A percentile compares a stretch with the other conserved stretches of the same genome.
Evolutionary conservation across 2,329 filamentous ascomycete species (phyloP).

Genomic region (Xylariaceae sp.): DNA sequence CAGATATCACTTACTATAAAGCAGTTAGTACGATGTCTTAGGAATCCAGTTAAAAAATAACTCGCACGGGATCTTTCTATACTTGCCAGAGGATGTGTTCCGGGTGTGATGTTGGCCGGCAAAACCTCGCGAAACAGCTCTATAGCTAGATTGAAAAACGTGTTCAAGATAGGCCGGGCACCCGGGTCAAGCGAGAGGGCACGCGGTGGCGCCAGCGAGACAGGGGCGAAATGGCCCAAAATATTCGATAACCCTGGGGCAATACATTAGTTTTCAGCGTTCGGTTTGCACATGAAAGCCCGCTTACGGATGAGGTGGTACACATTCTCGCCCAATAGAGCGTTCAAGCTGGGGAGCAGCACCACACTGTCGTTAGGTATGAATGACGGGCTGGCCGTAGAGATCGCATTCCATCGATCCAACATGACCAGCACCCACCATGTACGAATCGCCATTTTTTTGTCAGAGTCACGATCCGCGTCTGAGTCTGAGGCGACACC

Average conservation of each 20-base stretch:
- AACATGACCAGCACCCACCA: conserved; percentile 73
- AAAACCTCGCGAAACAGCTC: conserved; percentile 66
- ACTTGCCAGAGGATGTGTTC: conserved; percentile 50
- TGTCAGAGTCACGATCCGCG: conserved; percentile 42
- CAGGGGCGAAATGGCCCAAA: conserved; percentile 52
- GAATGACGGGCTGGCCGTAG: conserved; percentile 59
- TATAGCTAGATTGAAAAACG: conserved; percentile 54
- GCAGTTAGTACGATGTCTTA: too few species aligned
- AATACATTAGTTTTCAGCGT: conserved; percentile 1
- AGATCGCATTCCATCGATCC: conserved; percentile 72
- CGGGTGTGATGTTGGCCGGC: conserved; percentile 53
- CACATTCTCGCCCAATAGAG: conserved; percentile 59
- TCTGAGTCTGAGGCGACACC: conserved; percentile 51
- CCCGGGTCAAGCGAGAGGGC: conserved; percentile 41
- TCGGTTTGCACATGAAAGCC: background rate
- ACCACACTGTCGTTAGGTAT: conserved; percentile 63
- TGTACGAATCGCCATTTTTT: conserved; percentile 59
- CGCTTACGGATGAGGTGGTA: conserved; percentile 65
- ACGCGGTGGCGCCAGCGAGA: conserved; percentile 42
- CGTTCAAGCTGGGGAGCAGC: conserved; percentile 56
- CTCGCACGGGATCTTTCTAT: too few species aligned
- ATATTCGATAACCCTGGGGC: conserved; percentile 54
- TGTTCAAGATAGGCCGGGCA: conserved; percentile 43
- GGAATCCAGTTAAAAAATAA: too few species aligned
- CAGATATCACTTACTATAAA: too few species aligned